Evolutionary conservation across 805 yeast species (phyloP).

Genomic region (Lipomyces sp.): DNA sequence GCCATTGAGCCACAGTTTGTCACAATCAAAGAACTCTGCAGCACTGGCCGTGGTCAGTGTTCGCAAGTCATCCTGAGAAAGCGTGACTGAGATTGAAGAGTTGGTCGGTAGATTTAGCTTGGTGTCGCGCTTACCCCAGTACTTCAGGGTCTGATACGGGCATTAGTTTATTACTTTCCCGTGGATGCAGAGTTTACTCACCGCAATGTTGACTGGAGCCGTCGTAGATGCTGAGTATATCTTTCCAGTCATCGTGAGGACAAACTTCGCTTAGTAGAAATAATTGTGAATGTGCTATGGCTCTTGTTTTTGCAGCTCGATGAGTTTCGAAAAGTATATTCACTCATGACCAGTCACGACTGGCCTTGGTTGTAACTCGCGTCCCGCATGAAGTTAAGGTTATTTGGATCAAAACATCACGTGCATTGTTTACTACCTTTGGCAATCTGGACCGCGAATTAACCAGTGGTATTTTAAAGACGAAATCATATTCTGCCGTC

Average conservation of each 20-base stretch:
- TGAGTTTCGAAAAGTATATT: too few species aligned
- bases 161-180: not conserved
- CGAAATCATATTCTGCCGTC: not conserved
- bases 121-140: conserved; percentile 98
- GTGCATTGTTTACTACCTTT: too few species aligned
- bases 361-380: too few species aligned
- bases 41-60: conserved; percentile 90
- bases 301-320: too few species aligned
- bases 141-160: conserved; percentile 74
- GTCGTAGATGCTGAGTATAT: conserved; percentile 78
- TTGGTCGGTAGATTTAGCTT: conserved; percentile 91
- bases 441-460: too few species aligned
- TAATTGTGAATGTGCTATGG: not conserved
- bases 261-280: not conserved
- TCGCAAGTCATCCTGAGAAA: conserved; percentile 86
- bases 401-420: too few species aligned
- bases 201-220: conserved; percentile 97
- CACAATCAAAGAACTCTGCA: conserved; percentile 58
- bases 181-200: conserved; percentile 49
- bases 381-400: too few species aligned
- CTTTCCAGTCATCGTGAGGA: conserved; percentile 17
- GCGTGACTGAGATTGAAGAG: conserved; percentile 92
- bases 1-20: conserved; percentile 87
- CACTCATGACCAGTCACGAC: too few species aligned
- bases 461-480: too few species aligned